These are phyloP conservation scores for Cucurbita moschata DNA, from an alignment of 306 rosid genomes.

Conservation along the genomic window DNA sequence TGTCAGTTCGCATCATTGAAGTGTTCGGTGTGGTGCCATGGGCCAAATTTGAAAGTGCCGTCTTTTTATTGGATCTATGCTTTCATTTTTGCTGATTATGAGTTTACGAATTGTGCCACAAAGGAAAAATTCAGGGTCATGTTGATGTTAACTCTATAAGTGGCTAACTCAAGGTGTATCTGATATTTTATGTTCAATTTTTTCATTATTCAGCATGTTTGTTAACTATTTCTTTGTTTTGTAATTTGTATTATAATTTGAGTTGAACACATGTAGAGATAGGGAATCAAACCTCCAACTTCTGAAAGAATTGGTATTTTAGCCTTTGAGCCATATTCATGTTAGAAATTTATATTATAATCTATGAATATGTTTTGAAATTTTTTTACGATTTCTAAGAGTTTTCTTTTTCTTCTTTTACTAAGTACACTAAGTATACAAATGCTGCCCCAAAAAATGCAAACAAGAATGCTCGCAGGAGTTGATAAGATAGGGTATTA, in stretches of 20 bases:
- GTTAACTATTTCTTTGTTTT: neutral
- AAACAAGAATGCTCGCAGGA: neutral
- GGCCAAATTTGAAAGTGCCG: no score
- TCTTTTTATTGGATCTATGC: neutral
- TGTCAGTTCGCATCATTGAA: no score
- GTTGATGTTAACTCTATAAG: neutral
- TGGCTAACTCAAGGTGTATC: neutral
- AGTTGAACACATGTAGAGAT: neutral
- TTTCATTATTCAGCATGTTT: neutral
- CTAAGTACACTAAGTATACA: neutral
- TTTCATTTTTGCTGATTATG: no score
- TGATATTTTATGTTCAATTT: neutral
- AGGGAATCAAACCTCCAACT: neutral
- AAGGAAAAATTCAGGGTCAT: neutral
- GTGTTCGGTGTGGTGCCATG: no score
- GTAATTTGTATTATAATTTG: neutral
- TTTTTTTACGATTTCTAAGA: neutral
- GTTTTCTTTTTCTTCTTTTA: neutral
- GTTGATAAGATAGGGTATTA: neutral
- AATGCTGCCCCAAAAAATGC: neutral
- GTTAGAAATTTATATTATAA: neutral
- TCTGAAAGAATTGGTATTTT: neutral
- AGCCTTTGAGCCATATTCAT: neutral
- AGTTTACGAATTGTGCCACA: neutral
- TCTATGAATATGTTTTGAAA: neutral